These are phyloP conservation scores for Debaryomyces udenii DNA, from an alignment of 1,139 yeast species.

Conservation along the genomic window DNA sequence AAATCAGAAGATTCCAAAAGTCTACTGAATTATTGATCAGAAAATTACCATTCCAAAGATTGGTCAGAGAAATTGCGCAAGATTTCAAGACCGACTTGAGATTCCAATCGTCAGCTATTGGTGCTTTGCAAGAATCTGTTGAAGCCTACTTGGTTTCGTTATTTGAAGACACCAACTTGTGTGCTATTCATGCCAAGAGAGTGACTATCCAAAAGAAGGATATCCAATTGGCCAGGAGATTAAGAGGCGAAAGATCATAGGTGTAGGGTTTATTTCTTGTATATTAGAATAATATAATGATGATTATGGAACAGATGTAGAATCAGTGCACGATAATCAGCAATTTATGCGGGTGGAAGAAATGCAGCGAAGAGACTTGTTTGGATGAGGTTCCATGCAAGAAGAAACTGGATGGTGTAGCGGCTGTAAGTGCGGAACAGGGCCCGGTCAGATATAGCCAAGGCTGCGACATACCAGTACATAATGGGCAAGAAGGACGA, in stretches of 20 bases:
- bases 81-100: conserved; percentile 97
- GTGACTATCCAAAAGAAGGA: conserved; percentile 99
- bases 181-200: conserved; percentile 99
- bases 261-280: conserved; percentile 10
- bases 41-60: conserved; percentile 98
- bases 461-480: conserved; percentile 66
- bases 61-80: conserved; percentile 96
- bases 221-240: conserved; percentile 98
- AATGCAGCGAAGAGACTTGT: conserved; percentile 64
- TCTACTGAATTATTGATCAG: conserved; percentile 94
- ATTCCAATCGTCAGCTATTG: conserved; percentile 97
- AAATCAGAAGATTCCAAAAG: conserved; percentile 98
- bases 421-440: conserved; percentile 12
- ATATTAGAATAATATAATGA: conserved; percentile 7
- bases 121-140: conserved; percentile 98
- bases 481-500: conserved; percentile 75
- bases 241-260: conserved; percentile 93
- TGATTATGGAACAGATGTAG: conserved; percentile 1
- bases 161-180: conserved; percentile 95
- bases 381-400: conserved; percentile 61
- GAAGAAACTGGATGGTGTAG: conserved; percentile 42
- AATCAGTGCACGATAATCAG: background rate
- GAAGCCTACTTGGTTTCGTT: conserved; percentile 92
- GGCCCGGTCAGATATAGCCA: conserved; percentile 25
- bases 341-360: conserved; percentile 70